These are phyloP conservation scores for Colletotrichum sp. DNA, from an alignment of 2,329 filamentous ascomycete species.

Conservation along the genomic window DNA sequence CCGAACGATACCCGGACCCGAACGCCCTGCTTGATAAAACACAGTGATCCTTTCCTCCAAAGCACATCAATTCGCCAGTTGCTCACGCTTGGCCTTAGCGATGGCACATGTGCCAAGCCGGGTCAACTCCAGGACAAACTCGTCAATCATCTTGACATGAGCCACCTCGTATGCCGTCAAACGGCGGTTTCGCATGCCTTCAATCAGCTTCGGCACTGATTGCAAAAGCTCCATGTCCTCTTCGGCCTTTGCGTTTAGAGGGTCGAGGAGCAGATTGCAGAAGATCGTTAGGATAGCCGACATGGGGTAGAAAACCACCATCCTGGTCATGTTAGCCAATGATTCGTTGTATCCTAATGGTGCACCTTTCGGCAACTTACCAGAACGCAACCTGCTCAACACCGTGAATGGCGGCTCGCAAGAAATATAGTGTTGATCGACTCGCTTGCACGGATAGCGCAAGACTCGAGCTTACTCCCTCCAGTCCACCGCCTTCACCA, in stretches of 20 bases:
- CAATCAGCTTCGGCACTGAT: conserved; percentile 47
- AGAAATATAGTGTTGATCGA: conserved; percentile 56
- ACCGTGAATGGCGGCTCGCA: conserved; percentile 45
- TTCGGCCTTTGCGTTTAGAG: conserved; percentile 44
- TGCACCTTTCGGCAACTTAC: conserved; percentile 33
- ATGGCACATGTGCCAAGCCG: conserved; percentile 48
- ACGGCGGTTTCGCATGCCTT: conserved; percentile 35
- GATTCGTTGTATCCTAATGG: background rate
- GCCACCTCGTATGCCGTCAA: conserved; percentile 39
- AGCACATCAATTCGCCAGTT: background rate
- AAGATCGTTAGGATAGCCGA: conserved; percentile 60
- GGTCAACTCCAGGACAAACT: conserved; percentile 49
- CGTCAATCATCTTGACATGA: conserved; percentile 44
- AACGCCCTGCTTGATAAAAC: background rate
- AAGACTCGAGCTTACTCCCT: conserved; percentile 56
- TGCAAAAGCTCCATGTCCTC: conserved; percentile 53
- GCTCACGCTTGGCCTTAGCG: background rate
- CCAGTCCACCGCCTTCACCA: conserved; percentile 19
- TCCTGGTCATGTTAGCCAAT: conserved; percentile 37
- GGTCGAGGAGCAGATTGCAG: conserved; percentile 57
- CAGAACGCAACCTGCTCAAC: conserved; percentile 55
- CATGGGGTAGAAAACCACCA: conserved; percentile 62
- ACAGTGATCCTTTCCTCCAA: background rate
- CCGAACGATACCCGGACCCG: background rate
- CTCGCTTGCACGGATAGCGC: conserved; percentile 60